Evolutionary conservation across 2,329 filamentous ascomycete species (phyloP), one percentile per base, ranked within the genome.

Genomic region (Colletotrichum eleusines): DNA sequence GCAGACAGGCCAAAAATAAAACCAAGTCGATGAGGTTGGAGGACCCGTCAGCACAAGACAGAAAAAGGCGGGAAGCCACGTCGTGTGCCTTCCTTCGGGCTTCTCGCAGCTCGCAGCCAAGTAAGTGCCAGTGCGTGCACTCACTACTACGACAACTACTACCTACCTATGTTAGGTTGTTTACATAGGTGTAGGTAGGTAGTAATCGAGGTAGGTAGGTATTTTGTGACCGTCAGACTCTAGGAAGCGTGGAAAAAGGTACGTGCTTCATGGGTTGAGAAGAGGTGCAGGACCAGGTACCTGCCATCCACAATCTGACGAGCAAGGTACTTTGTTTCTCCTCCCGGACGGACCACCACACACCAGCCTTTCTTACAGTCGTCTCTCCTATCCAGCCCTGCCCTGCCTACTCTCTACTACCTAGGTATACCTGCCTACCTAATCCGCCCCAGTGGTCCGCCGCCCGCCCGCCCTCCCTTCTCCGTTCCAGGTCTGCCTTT

Each of bases 361-460:
- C n/a, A n/a, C n/a, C n/a, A n/a, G 20, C 40, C 40, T 42, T 42
- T 42, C 16, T 18, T 33, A 11, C 44, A 23, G 38, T 12, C 55
- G 16, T 48, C 42, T n/a, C 31, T 33, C 31, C 31, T 33, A 3
- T 33, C 31, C 31, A 33, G 7, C 31, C 40, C 14, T 42, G 40
- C 40, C 40, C 12, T 0, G 18, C 40, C 40, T 44, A 16, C 40
- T 20, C 40, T 7, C 16, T 2, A 5, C 42, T 46, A n/a, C n/a
- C n/a, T n/a, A n/a, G n/a, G n/a, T n/a, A n/a, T n/a, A n/a, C 42
- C 42, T 46, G 20, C 20, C 48, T 28, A 42, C 63, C 33, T 54
- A n/a, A 42, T 28, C 67, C 48, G 40, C 53, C 68, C 63, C 42
- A 71, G 63, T 59, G 60, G 63, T 71, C 68, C 68, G 68, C 63